Evolutionary conservation across 306 rosid genomes (phyloP).

Genomic region (Pyrus bretschneideri): DNA sequence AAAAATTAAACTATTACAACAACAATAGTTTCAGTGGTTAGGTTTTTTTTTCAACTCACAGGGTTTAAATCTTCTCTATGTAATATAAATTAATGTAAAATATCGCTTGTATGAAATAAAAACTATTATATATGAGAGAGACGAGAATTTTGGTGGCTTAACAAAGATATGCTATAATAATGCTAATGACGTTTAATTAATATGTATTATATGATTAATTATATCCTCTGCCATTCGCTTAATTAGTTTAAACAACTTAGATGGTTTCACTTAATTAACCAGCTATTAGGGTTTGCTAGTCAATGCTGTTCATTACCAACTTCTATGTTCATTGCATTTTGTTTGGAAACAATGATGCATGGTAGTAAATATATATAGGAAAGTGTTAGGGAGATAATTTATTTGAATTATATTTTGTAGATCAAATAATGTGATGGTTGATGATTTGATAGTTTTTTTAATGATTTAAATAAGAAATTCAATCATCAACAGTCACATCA

Average conservation of each 20-base stretch:
- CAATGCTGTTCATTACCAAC: background rate
- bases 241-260: background rate
- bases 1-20: too few species aligned
- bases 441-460: too few species aligned
- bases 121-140: background rate
- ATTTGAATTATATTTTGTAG: too few species aligned
- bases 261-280: background rate
- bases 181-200: background rate
- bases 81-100: too few species aligned
- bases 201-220: background rate
- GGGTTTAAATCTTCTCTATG: too few species aligned
- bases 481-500: too few species aligned
- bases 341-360: background rate
- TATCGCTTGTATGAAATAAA: background rate
- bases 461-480: too few species aligned
- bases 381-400: too few species aligned
- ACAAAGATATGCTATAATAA: background rate
- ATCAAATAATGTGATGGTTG: too few species aligned
- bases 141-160: constrained; percentile 4
- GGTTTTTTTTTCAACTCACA: too few species aligned
- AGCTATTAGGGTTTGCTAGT: background rate
- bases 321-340: constrained; percentile 1
- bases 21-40: too few species aligned
- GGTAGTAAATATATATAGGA: background rate
- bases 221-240: background rate